Percentiles rank a stretch among this genome's conserved stretches.
Conservation (phyloP, 768 basidiomycete species). For the Vishniacozyma victoriae region DNA sequence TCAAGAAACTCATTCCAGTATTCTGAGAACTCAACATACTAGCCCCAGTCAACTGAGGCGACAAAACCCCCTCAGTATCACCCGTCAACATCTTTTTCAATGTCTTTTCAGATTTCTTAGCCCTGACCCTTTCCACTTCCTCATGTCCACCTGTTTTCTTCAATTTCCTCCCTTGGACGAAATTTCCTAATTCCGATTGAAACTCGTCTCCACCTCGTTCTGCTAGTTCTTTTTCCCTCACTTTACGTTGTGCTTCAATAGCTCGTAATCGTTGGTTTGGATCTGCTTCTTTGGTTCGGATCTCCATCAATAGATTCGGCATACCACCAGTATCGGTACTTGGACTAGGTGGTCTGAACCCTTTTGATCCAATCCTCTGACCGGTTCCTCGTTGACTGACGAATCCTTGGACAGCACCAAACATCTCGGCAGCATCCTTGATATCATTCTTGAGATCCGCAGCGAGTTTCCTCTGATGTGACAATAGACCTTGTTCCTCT, state of each 20-base stretch:
- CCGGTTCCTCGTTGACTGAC: conserved; percentile 52
- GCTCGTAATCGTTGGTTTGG: conserved; percentile 81
- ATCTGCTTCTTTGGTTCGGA: conserved; percentile 73
- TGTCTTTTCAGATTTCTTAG: conserved; percentile 74
- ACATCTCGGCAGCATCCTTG: conserved; percentile 79
- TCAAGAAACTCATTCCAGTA: conserved; percentile 7
- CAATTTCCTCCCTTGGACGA: conserved; percentile 80
- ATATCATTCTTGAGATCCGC: conserved; percentile 84
- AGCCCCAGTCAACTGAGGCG: no score
- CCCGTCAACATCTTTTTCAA: conserved; percentile 76
- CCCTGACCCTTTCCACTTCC: conserved; percentile 79
- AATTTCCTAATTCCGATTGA: conserved; percentile 73
- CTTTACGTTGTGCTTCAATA: conserved; percentile 81
- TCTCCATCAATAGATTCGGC: conserved; percentile 66
- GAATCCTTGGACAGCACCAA: conserved; percentile 84
- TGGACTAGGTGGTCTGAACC: background rate
- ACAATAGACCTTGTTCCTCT: conserved; percentile 90
- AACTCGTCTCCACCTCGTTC: conserved; percentile 60
- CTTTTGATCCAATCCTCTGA: background rate
- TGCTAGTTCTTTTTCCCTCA: conserved; percentile 68
- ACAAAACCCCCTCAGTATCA: no score
- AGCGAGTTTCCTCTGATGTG: conserved; percentile 86
- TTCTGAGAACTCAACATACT: conserved; percentile 18
- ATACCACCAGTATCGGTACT: conserved; percentile 55
- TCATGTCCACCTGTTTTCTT: conserved; percentile 94